Base-by-base conservation (phyloP, 495 filamentous ascomycete genomes). In the Aspergillus mulundensis region DNA sequence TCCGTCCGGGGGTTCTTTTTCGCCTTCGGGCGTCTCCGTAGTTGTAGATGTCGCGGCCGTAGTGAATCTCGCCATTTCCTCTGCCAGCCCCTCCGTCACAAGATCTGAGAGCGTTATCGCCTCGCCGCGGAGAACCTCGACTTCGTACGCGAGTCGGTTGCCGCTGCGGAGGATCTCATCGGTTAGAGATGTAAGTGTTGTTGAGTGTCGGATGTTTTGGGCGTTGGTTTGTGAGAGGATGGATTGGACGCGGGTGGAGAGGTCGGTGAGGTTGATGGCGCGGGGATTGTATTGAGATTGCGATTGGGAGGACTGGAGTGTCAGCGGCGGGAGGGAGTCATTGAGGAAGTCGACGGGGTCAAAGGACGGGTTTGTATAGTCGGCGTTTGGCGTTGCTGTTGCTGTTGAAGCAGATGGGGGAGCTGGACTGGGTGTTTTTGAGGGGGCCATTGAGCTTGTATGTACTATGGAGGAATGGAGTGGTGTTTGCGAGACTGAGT, bases 111-210 rank as follows among this genome's bases (percentile, higher is more conserved):
- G 70, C 28, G 84, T 80, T 16, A 89, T 76, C 0, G 90, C 84
- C 65, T 97, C 94, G 50, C 92, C 92, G 7, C 91, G 85, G 8
- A 98, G 71, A 7, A 97, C 81, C 66, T 98, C 94, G 8, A 98
- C 93, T 63, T 97, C 90, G 70, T 98, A 98, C 23, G 91, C 89
- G 19, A 98, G 77, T 10, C 95, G 82, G 56, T 87, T 85, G 20
- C 90, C 87, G 59, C 89, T 86, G 44, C 94, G 84, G 18, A 98
- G 77, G 56, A 98, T 97, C 60, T 97, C 94, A 65, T 97, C 93
- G 14, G 93, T 97, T 53, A 97, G 77, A 54, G 88, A 85, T 28
- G 90, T 96, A 21, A 98, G 80, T 30, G 81, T 88, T 40, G 77
- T 86, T n/a, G 92, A 90, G 14, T 96, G 78, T 19, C 90, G 81